Conservation (phyloP, 2,329 filamentous ascomycete species). For the Fusarium proliferatum region DNA sequence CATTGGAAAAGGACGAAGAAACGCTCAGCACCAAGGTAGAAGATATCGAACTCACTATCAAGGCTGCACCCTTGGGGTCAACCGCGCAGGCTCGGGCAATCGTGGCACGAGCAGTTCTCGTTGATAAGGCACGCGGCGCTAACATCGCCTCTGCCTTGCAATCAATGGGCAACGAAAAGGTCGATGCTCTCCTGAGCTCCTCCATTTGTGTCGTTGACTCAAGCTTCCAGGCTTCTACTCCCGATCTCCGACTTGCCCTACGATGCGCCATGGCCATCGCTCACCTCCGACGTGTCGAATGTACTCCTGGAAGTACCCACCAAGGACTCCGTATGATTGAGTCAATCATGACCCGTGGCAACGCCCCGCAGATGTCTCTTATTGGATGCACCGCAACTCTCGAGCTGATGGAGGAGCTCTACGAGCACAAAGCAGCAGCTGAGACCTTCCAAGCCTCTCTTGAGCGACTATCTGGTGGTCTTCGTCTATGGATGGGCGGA, state of each 20-base stretch:
- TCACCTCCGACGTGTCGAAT: conserved; percentile 62
- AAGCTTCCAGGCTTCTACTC: conserved; percentile 54
- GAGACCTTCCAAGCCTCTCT: conserved; percentile 61
- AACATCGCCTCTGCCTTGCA: conserved; percentile 68
- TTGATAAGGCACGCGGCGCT: conserved; percentile 63
- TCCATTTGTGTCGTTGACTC: conserved; percentile 59
- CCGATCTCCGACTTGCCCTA: conserved; percentile 67
- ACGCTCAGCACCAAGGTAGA: conserved; percentile 39
- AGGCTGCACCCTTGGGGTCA: conserved; percentile 81
- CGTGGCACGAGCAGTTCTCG: conserved; percentile 67
- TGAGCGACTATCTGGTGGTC: conserved; percentile 66
- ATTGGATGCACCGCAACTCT: conserved; percentile 70
- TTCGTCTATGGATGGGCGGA: conserved; percentile 71
- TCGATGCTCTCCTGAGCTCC: conserved; percentile 39
- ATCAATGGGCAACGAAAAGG: conserved; percentile 55
- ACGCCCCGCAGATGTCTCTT: conserved; percentile 60
- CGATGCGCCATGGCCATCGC: conserved; percentile 71
- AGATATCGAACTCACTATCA: conserved; percentile 75
- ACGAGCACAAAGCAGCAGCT: conserved; percentile 59
- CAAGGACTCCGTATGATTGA: conserved; percentile 61
- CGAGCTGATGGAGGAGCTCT: conserved; percentile 66
- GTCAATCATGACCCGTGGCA: conserved; percentile 58
- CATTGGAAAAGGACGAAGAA: conserved; percentile 64
- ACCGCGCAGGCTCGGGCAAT: conserved; percentile 72
- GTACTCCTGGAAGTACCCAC: conserved; percentile 48